Evolutionary conservation across 2,329 filamentous ascomycete genomes (phyloP), one percentile per base, ranked within the genome.

Genomic region (Orbilia quercus): DNA sequence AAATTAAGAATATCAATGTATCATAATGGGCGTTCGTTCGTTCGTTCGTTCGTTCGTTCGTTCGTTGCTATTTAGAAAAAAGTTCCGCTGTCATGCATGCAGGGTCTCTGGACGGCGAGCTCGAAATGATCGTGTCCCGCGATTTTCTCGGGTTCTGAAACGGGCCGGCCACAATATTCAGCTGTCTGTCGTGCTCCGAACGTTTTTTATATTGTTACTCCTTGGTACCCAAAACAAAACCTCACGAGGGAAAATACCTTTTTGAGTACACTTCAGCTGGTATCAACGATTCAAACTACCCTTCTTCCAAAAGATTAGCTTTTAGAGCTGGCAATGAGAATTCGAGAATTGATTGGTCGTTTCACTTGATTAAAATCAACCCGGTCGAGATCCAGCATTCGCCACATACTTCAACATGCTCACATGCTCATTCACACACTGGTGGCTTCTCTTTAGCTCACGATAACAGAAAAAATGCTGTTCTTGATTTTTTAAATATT

Each of bases 21-120:
- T n/a, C n/a, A n/a, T n/a, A n/a, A n/a, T n/a, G n/a, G n/a, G n/a
- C n/a, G n/a, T n/a, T n/a, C n/a, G n/a, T n/a, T n/a, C n/a, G n/a
- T n/a, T n/a, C n/a, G n/a, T n/a, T n/a, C n/a, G n/a, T n/a, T n/a
- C n/a, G n/a, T n/a, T n/a, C n/a, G n/a, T n/a, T 48, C 42, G 28
- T 50, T 31, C 16, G 23, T 44, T 31, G 42, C 40, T 40, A 59
- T 45, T 67, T 55, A 69, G 36, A 60, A 69, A 69, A 69, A 54
- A 34, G 31, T 31, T 69, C 64, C 64, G 64, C 55, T 69, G 64
- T 72, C 67, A 72, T 72, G 67, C 67, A 65, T 54, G 59, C 59
- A 72, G 51, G 59, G 67, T 59, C 38, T 58, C 38, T 58, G 47
- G 40, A 72, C 67, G 67, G 67, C 67, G 67, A 72, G 16, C 63